These are phyloP conservation scores for Centella asiatica DNA, from an alignment of 129 eudicot genomes.

Conservation along the genomic window DNA sequence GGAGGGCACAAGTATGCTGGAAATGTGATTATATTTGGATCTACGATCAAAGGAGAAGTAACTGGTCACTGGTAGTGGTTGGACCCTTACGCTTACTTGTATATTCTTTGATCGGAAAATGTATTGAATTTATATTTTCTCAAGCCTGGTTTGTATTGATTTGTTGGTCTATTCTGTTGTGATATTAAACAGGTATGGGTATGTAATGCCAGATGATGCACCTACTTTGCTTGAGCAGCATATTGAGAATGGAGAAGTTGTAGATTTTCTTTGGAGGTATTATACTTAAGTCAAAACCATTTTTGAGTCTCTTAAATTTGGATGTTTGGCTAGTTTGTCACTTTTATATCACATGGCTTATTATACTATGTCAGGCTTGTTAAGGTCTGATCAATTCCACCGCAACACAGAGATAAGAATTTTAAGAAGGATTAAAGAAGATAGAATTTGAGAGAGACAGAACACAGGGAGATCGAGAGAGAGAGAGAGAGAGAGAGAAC, in stretches of 20 bases:
- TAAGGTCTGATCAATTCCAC: too few relatives aligned
- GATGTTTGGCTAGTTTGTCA: background rate
- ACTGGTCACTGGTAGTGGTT: slow-evolving; percentile 75
- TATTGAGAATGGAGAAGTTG: slow-evolving; percentile 78
- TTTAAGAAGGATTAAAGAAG: too few relatives aligned
- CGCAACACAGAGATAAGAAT: too few relatives aligned
- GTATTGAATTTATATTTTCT: background rate
- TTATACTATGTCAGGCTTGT: too few relatives aligned
- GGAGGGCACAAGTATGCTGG: slow-evolving; percentile 98
- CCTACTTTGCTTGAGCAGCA: slow-evolving; percentile 75
- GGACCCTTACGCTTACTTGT: background rate
- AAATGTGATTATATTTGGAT: slow-evolving; percentile 77
- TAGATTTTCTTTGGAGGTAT: slow-evolving; percentile 89
- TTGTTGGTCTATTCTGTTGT: background rate
- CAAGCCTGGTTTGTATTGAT: background rate
- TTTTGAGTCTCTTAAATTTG: background rate
- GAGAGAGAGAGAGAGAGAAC: too few relatives aligned
- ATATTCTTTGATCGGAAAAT: background rate
- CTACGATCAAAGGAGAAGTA: slow-evolving; percentile 46
- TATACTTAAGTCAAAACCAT: background rate
- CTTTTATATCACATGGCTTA: background rate
- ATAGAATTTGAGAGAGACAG: too few relatives aligned
- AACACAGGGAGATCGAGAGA: too few relatives aligned
- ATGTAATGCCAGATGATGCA: slow-evolving; percentile 92
- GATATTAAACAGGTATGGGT: slow-evolving; percentile 68